These are phyloP conservation scores for Brasilioporus rufonigricans DNA, from an alignment of 768 basidiomycete species.

Conservation along the genomic window DNA sequence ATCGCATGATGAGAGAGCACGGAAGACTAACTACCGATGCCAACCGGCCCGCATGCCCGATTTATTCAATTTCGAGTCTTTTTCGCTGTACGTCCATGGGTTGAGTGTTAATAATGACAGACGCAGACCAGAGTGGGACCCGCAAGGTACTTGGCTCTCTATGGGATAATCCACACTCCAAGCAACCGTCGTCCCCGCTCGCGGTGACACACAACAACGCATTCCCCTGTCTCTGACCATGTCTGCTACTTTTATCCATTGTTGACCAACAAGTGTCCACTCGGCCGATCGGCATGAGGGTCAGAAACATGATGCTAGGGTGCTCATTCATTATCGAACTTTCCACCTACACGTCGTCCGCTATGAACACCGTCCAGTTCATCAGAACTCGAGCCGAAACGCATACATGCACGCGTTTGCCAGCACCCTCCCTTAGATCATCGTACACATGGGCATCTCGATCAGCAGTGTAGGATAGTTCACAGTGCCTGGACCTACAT, in stretches of 20 bases:
- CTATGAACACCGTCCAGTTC: not conserved
- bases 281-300: not conserved
- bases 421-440: not conserved
- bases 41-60: constrained; percentile 16
- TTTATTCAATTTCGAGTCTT: constrained; percentile 14
- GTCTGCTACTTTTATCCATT: not conserved
- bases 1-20: not conserved
- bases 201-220: not conserved
- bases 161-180: not conserved
- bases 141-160: not conserved
- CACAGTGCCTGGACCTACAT: not conserved
- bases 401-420: no score
- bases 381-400: not conserved
- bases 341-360: not conserved
- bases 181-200: not conserved
- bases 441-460: not conserved
- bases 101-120: not conserved
- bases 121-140: not conserved
- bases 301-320: not conserved
- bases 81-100: constrained; percentile 22
- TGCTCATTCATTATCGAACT: not conserved
- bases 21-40: constrained; percentile 13
- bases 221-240: not conserved
- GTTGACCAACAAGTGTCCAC: not conserved
- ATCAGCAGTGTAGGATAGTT: not conserved